Evolutionary conservation across 2,329 filamentous ascomycete species (phyloP).

Genomic region (Mycosphaerella sp.): DNA sequence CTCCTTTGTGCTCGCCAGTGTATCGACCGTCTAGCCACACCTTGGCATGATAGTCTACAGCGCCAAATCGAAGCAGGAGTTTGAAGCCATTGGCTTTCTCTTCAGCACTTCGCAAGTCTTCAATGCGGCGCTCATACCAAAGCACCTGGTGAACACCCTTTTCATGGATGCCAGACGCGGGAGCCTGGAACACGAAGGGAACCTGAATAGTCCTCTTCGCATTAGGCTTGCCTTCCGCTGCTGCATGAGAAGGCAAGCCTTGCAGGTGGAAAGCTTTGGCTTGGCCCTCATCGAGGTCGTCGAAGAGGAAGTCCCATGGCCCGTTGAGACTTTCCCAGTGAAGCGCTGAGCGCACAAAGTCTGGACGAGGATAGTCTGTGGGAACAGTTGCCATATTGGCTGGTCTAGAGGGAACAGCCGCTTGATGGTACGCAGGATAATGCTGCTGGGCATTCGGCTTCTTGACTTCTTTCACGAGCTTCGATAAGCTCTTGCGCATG

Average conservation of each 20-base stretch:
- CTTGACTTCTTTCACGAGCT: conserved; percentile 17
- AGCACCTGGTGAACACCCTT: conserved; percentile 59
- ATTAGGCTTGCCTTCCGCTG: conserved; percentile 31
- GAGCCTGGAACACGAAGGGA: conserved; percentile 60
- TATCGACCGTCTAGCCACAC: conserved; percentile 52
- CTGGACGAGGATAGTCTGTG: conserved; percentile 54
- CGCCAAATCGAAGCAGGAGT: conserved; percentile 52
- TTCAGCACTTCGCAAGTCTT: conserved; percentile 24
- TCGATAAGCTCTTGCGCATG: conserved; percentile 18
- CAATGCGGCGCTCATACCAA: conserved; percentile 53
- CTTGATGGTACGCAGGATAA: conserved; percentile 1
- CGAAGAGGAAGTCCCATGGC: conserved; percentile 59
- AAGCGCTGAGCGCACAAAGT: conserved; percentile 53
- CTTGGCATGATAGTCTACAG: conserved; percentile 56
- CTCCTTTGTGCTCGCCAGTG: conserved; percentile 52
- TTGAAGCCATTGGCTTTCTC: conserved; percentile 35
- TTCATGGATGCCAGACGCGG: conserved; percentile 57
- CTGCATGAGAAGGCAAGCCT: conserved; percentile 44
- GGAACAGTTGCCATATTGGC: conserved; percentile 12
- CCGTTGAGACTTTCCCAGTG: conserved; percentile 58
- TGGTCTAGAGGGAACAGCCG: conserved; percentile 9
- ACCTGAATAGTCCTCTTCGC: conserved; percentile 53
- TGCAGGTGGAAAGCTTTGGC: conserved; percentile 48
- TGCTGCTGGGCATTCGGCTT: background rate
- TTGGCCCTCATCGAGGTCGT: conserved; percentile 57